Evolutionary conservation across 106 monocot species (phyloP), one percentile per base, ranked within the genome.

Genomic region (Xerophyta viscosa): DNA sequence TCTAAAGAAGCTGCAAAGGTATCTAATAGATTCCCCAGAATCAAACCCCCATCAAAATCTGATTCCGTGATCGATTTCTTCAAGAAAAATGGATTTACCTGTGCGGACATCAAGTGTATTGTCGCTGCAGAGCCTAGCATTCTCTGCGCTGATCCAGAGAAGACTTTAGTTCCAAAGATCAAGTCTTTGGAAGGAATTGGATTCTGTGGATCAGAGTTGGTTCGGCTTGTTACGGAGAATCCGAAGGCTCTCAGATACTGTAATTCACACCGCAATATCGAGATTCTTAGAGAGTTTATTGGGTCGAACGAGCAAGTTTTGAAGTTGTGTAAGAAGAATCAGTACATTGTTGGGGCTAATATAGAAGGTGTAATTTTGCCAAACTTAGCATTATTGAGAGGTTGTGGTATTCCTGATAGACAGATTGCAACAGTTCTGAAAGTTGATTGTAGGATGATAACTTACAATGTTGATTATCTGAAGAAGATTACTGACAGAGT

Each of bases 101-200:
- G 57, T 3, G 23, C 37, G 22, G 21, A 70, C 7, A 57, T 80
- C 24, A 51, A 12, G 37, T 55, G 8, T 23, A 6, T 60, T 1
- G 26, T 65, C 6, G 2, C 31, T 9, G 12, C 1, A 17, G 17
- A 31, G 24, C 61, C 77, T 3, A 48, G 11, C 0, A 0, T 66
- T 13, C 77, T 78, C 6, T 58, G 45, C n/a, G 18, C 50, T 7
- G 53, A 37, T 15, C 54, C 56, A 15, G 73, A 79, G 24, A 64
- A 42, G 9, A 65, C 47, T 8, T 24, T 78, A 7, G 53, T 37
- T 13, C 78, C 78, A 17, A 67, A 52, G 23, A 3, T 72, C 2
- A 7, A 28, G 11, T 22, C 14, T 37, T 25, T 72, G 24, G 42
- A 46, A 2, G 27, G 65, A 2, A 25, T 64, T 1, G 67, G 67